Base-by-base conservation (phyloP, 352 stramenopile species). In the Globisporangium carolinianum region DNA sequence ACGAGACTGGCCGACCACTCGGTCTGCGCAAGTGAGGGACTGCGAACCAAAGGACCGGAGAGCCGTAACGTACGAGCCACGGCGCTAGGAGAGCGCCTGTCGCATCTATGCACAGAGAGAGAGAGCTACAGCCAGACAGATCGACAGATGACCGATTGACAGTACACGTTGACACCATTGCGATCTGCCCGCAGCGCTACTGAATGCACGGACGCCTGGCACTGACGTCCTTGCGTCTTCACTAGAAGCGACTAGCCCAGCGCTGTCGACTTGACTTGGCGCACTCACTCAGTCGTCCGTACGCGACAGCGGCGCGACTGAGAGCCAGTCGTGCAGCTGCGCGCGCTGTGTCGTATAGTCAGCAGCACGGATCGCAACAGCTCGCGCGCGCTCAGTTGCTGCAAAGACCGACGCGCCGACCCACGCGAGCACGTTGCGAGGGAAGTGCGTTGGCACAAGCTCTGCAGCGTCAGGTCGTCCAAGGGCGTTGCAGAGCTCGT, bases 341-440 rank as follows among this genome's bases (percentile, higher is more conserved):
- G 61, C 52, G 37, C 73, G 61, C 45, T 72, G 55, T 7, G 61
- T 52, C 1, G 47, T 66, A 53, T 89, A 92, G 48, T 87, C 79
- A 39, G 75, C 66, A 3, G 71, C 62, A 0, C 79, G 80, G 39
- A 91, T 76, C n/a, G 71, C 69, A 11, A 63, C 62, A 0, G 67
- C 45, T 6, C 69, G 67, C 18, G 74, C 68, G n/a, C 47, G 69
- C 43, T 88, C 74, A 6, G 78, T 92, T 7, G 79, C 68, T 15
- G 76, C 85, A 41, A 86, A 93, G 63, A 95, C 70, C 15, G 83
- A 93, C 0, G 71, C 83, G 18, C 85, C 85, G 37, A 95, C 65
- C 85, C 85, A 95, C 3, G 72, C 61, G 32, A 93, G 63, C 62
- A 95, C 65, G 55, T 90, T 92, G 0, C 71, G 67, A 6, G 85